A percentile compares a stretch with the other conserved stretches of the same genome.
phyloP scores from a whole-genome alignment of 23 red algal genomes.

The Gracilaria caudata region DNA sequence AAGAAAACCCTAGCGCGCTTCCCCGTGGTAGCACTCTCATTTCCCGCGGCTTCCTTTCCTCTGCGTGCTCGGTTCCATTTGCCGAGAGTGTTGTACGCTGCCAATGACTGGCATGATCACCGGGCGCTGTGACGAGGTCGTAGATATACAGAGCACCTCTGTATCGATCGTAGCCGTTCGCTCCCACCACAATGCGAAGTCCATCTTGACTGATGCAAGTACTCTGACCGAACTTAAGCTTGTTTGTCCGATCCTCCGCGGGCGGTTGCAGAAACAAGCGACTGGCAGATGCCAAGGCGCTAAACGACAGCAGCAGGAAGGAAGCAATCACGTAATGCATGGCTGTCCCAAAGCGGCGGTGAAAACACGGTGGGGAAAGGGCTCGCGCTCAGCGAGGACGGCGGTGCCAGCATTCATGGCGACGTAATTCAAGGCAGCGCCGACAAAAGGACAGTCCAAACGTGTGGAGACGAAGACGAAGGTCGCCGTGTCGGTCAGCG shows the following conservation, averaged over 20 bases:
- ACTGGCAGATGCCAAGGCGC: not conserved
- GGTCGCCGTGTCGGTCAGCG: slow-evolving; percentile 2
- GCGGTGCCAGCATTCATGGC: not conserved
- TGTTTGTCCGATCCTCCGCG: slow-evolving; percentile 14
- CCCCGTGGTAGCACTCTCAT: slow-evolving; percentile 25
- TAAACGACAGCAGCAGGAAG: not conserved
- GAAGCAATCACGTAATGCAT: slow-evolving; percentile 11
- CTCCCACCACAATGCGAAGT: slow-evolving; percentile 30
- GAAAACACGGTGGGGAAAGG: not conserved
- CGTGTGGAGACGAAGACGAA: not conserved
- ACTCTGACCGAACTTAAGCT: slow-evolving; percentile 43
- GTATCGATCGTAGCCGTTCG: slow-evolving; percentile 41
- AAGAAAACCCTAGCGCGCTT: slow-evolving; percentile 66
- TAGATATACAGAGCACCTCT: slow-evolving; percentile 57
- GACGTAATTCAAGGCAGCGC: not conserved
- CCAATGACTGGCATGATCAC: slow-evolving; percentile 37
- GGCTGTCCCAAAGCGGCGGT: not conserved
- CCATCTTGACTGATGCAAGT: slow-evolving; percentile 45
- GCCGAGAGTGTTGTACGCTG: slow-evolving; percentile 8
- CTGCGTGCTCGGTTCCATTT: slow-evolving; percentile 34
- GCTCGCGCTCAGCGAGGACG: not conserved
- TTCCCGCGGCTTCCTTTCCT: slow-evolving; percentile 9
- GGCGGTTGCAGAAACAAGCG: slow-evolving; percentile 37
- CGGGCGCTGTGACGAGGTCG: slow-evolving; percentile 30
- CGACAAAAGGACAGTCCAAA: too few relatives aligned